A percentile compares a stretch with the other conserved stretches of the same genome.
Evolutionary conservation across 257 asterid genomes (phyloP).

Genomic region (Nyctanthes arbortristis): DNA sequence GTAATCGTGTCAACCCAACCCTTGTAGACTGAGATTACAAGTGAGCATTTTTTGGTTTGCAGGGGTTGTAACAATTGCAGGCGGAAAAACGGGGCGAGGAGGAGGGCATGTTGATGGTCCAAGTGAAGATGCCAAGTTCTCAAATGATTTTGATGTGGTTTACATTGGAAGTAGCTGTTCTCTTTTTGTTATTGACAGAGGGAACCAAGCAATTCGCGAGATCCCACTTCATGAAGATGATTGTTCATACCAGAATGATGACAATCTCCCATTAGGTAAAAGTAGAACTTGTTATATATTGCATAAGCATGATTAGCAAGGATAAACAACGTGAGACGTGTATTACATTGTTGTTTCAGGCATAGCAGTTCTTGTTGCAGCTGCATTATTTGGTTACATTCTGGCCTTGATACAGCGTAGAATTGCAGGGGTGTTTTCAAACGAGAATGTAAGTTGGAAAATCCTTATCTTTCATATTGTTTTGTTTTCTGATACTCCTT

Average conservation of each 20-base stretch:
- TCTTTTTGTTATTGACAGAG: constrained; percentile 81
- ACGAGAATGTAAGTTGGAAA: constrained; percentile 46
- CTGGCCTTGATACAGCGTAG: constrained; percentile 77
- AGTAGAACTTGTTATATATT: not conserved
- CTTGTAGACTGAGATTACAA: not conserved
- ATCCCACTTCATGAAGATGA: constrained; percentile 79
- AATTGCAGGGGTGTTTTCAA: constrained; percentile 49
- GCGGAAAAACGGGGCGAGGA: constrained; percentile 76
- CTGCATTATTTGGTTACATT: constrained; percentile 87
- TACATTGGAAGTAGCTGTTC: constrained; percentile 82
- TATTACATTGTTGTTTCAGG: constrained; percentile 46
- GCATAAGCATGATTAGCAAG: not conserved
- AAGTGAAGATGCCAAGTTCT: constrained; percentile 86
- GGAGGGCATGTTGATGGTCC: constrained; percentile 95
- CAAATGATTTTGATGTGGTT: constrained; percentile 79
- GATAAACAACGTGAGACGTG: not conserved
- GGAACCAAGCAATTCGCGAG: constrained; percentile 92
- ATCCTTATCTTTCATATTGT: not conserved
- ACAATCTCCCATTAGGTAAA: constrained; percentile 66
- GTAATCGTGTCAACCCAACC: not conserved
- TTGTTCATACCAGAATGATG: constrained; percentile 57
- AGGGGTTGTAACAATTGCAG: constrained; percentile 95
- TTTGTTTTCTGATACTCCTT: not conserved
- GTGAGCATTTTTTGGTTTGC: constrained; percentile 9
- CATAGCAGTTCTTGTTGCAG: constrained; percentile 74